Conservation (phyloP, 805 yeast species). For the Candida dendrica region DNA sequence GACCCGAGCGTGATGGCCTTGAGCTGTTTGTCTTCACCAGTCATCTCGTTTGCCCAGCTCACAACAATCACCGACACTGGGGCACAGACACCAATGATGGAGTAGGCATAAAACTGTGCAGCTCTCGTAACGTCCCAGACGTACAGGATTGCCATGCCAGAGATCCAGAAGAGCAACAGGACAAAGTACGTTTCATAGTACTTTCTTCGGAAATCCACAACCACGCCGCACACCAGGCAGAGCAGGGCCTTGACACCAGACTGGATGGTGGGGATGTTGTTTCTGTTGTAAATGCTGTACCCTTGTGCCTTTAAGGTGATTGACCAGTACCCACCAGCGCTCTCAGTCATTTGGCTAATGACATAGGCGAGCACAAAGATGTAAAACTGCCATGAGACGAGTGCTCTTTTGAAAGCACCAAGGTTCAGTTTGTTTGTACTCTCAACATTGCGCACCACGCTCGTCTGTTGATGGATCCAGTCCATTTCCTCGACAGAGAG, state of each 20-base stretch:
- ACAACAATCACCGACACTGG: neutral
- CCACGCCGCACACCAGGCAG: neutral
- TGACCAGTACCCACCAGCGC: neutral
- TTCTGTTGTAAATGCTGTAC: slow-evolving; percentile 1
- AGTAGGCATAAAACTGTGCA: neutral
- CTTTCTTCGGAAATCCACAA: neutral
- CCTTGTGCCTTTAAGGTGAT: slow-evolving; percentile 1
- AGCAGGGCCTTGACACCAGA: neutral
- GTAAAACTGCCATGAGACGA: slow-evolving; percentile 5
- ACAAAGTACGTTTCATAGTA: neutral
- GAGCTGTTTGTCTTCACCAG: slow-evolving; percentile 1
- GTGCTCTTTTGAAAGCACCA: slow-evolving; percentile 11
- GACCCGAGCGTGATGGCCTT: neutral
- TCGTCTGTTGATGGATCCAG: neutral
- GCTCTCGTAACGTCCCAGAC: slow-evolving; percentile 1
- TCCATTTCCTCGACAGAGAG: slow-evolving; percentile 11
- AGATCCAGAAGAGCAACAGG: neutral
- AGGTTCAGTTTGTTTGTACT: slow-evolving; percentile 6
- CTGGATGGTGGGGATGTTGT: slow-evolving; percentile 1
- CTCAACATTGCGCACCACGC: neutral
- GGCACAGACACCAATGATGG: neutral
- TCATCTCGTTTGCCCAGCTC: slow-evolving; percentile 2
- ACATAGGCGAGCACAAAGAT: neutral
- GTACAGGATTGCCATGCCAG: neutral
- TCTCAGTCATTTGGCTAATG: neutral